Base-by-base conservation (phyloP, 495 filamentous ascomycete genomes). In the Beverwykella pulmonaria region DNA sequence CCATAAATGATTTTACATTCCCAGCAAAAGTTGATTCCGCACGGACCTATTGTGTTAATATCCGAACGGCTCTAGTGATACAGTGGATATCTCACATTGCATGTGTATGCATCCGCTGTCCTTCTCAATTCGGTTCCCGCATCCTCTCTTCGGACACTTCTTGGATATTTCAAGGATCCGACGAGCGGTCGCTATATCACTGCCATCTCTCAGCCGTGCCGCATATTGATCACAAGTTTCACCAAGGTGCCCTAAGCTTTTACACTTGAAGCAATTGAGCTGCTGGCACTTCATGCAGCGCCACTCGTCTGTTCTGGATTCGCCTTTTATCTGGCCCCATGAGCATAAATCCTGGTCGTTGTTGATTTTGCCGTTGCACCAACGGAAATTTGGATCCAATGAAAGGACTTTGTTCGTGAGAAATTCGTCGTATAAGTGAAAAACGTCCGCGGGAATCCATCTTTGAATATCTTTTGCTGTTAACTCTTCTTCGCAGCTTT, bases 11-110 rank as follows among this genome's bases (percentile, higher is more conserved):
- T 49, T 20, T 49, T 49, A 20, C 46, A 49, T 49, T 49, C 46
- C 46, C n/a, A 49, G 46, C 46, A 49, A 20, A 49, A 49, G n/a
- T 49, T 49, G 46, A 49, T 20, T 19, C 46, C 46, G 23, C 46
- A 49, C 6, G 46, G 46, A 20, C 46, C n/a, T 49, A 9, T 14
- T 14, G 9, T 17, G 36, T 41, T 17, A 19, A 20, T 49, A 8
- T 49, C n/a, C 7, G 46, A 49, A 6, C 7, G 6, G n/a, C 5
- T 20, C 7, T 5, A 49, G 7, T 49, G 15, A 20, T 14, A 8
- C n/a, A 8, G 23, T 20, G 23, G n/a, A 19, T 8, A 5, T 14
- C 46, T 49, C 46, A 49, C 46, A 49, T 6, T 49, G 7, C 46
- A 49, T 49, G n/a, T 49, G 7, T n/a, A 49, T 49, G n/a, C 46